phyloP scores from a whole-genome alignment of 495 filamentous ascomycete species.

The Xylaria longipes region DNA sequence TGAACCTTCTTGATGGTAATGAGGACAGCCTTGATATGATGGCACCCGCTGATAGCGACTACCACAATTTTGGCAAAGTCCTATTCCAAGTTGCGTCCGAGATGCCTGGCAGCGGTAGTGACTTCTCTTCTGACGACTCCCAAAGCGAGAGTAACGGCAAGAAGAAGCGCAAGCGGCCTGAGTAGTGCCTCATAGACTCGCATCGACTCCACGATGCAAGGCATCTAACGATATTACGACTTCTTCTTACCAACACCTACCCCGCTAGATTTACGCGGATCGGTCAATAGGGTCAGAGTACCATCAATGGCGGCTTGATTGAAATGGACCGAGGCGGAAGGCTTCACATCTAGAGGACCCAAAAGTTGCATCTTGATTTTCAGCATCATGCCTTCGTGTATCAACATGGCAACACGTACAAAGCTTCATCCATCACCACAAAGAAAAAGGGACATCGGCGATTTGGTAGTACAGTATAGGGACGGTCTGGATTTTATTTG shows the following conservation, averaged over 20 bases:
- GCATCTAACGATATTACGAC: conserved; percentile 47
- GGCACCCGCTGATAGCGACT: conserved; percentile 63
- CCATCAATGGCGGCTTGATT: conserved; percentile 22
- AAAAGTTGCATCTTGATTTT: conserved; percentile 47
- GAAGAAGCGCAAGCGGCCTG: conserved; percentile 81
- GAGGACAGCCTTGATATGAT: conserved; percentile 50
- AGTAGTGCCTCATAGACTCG: conserved; percentile 39
- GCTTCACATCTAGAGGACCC: conserved; percentile 40
- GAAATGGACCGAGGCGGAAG: conserved; percentile 21
- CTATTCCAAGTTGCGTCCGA: conserved; percentile 79
- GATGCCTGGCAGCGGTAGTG: conserved; percentile 64
- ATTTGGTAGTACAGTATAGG: conserved; percentile 31
- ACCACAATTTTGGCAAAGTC: conserved; percentile 67
- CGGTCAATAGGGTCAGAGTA: conserved; percentile 35
- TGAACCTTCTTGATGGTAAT: conserved; percentile 82
- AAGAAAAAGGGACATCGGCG: conserved; percentile 37
- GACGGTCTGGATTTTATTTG: conserved; percentile 29
- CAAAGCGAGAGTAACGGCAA: conserved; percentile 57
- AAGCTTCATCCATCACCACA: conserved; percentile 40
- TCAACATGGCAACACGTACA: conserved; percentile 42
- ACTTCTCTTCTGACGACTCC: conserved; percentile 60
- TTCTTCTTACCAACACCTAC: conserved; percentile 32
- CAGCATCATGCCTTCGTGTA: conserved; percentile 46
- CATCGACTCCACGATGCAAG: conserved; percentile 23
- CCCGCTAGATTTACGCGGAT: conserved; percentile 32